Percentiles rank a stretch among this genome's conserved stretches.
Evolutionary conservation across 208 protist species (phyloP).

Genomic region (Leishmania martiniquensis): DNA sequence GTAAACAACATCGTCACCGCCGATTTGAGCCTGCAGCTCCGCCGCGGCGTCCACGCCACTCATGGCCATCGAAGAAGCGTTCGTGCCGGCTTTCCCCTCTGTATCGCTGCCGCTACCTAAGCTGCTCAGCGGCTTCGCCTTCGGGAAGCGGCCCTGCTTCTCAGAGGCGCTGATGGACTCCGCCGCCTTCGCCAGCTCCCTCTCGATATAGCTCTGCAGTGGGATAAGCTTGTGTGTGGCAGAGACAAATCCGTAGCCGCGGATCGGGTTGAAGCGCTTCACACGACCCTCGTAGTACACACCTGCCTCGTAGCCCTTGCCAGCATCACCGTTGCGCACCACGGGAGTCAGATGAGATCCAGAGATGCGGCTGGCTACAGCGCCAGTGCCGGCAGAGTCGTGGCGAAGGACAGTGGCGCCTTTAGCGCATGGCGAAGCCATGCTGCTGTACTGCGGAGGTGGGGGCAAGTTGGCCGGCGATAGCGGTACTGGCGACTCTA

Average conservation of each 20-base stretch:
- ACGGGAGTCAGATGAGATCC: neutral
- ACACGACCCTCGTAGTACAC: conserved; percentile 70
- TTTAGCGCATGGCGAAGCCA: too few species aligned
- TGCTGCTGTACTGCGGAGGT: conserved; percentile 4
- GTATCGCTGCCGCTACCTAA: neutral
- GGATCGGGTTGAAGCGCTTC: conserved; percentile 72
- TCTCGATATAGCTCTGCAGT: neutral
- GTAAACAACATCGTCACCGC: conserved; percentile 11
- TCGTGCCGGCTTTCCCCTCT: neutral
- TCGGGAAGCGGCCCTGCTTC: neutral
- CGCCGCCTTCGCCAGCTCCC: neutral
- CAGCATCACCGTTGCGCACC: conserved; percentile 20
- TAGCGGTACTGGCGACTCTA: neutral
- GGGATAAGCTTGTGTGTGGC: conserved; percentile 47
- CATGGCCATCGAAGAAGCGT: neutral
- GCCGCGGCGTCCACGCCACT: neutral
- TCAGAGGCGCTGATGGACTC: neutral
- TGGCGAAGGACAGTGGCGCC: neutral
- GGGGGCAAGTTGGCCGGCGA: neutral
- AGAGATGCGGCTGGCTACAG: neutral
- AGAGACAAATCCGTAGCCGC: conserved; percentile 65
- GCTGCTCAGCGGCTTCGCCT: neutral
- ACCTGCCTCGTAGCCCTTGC: conserved; percentile 43
- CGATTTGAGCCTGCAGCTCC: neutral
- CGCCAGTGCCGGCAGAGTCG: neutral